Evolutionary conservation across 2,329 filamentous ascomycete species (phyloP).

Genomic region (Zymoseptoria passerinii): DNA sequence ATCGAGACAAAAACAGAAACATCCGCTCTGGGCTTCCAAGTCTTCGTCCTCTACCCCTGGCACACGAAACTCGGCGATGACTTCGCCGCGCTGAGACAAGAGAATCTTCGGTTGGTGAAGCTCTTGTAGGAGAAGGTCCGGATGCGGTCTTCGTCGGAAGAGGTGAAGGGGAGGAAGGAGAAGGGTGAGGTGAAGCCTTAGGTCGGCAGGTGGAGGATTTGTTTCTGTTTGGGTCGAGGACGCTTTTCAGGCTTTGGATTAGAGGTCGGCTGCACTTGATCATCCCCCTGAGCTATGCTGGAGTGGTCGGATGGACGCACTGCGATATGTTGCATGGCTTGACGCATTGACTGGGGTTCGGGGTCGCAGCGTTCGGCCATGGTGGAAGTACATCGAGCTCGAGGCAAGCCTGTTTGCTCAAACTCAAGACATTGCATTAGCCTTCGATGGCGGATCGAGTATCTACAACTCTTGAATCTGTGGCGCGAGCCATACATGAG

Average conservation of each 20-base stretch:
- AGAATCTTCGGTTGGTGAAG: constrained; percentile 14
- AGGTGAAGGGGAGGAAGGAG: background rate
- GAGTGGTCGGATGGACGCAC: background rate
- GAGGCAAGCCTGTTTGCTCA: background rate
- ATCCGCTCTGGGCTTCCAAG: constrained; percentile 19
- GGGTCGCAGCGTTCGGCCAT: background rate
- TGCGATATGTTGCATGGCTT: background rate
- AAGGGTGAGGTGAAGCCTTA: background rate
- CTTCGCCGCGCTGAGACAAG: constrained; percentile 15
- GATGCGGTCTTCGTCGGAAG: background rate
- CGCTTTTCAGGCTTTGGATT: background rate
- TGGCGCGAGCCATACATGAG: background rate
- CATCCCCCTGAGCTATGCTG: background rate
- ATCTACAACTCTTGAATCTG: background rate
- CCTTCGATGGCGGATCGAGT: background rate
- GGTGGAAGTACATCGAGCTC: background rate
- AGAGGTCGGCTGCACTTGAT: background rate
- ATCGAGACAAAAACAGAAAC: background rate
- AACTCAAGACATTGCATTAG: background rate
- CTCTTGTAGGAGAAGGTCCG: background rate
- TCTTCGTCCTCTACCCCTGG: constrained; percentile 23
- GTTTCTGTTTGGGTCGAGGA: background rate
- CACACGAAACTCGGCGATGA: constrained; percentile 20
- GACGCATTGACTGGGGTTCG: background rate
- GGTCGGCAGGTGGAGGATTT: background rate